Base-by-base conservation (phyloP, 2,329 filamentous ascomycete genomes). In the Pyrenochaeta sp. region DNA sequence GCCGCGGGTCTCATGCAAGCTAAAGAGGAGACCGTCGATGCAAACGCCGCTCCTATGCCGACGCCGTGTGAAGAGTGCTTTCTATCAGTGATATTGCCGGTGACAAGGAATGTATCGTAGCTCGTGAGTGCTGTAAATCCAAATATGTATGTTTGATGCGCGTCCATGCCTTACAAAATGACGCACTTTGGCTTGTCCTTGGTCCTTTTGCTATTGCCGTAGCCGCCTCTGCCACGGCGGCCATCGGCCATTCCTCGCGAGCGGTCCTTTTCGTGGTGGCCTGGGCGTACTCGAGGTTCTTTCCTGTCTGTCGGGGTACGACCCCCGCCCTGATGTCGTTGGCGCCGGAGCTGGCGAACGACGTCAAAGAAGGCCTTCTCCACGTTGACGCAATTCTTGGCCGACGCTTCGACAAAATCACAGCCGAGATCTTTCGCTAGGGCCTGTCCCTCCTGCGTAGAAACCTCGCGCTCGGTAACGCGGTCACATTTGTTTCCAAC, bases 351-450 rank as follows among this genome's bases (percentile, higher is more conserved):
- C 77, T 95, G 91, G 67, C 95, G 85, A 53, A 98, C 95, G 7
- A 99, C 95, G 74, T 99, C 95, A 80, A 97, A 98, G 75, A 99
- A 98, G 32, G 93, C 94, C 84, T 96, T 98, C 79, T 97, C 95
- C 52, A 97, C 94, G 73, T 98, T 97, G 83, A 97, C 93, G 81
- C 93, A 97, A 77, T 97, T 97, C 83, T 97, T 97, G 36, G 94
- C 94, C 6, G 93, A 97, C 1, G 94, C 93, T 79, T 98, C 94
- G 69, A 97, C 93, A 71, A 98, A 98, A 69, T 97, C 93, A 80
- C 95, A 98, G 62, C 92, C 92, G 39, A 99, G 83, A 72, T 97
- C 92, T 72, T 93, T 91, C 54, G 95, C 94, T 39, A 98, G 82
- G 51, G 93, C 93, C 67, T 92, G 91, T 15, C 95, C 95, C 81